Evolutionary conservation across 768 basidiomycete genomes (phyloP).

Genomic region (Asterophora lycoperdoides): DNA sequence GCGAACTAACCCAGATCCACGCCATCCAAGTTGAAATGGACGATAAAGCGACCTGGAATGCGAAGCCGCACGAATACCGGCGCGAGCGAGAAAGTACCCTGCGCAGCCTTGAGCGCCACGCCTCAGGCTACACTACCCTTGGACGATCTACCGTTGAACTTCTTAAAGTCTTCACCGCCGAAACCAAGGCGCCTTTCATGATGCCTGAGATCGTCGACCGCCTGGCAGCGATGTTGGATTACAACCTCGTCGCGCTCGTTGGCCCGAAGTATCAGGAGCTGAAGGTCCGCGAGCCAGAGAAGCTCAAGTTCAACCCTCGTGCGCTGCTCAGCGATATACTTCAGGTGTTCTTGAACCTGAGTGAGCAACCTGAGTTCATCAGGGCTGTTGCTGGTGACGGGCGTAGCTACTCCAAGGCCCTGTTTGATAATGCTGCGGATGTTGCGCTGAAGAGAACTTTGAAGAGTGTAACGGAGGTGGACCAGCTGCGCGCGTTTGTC

Average conservation of each 20-base stretch:
- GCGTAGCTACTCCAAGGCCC: constrained; percentile 78
- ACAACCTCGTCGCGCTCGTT: constrained; percentile 84
- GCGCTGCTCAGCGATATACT: constrained; percentile 80
- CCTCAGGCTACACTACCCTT: constrained; percentile 81
- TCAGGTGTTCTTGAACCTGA: constrained; percentile 87
- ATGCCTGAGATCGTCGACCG: constrained; percentile 94
- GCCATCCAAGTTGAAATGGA: constrained; percentile 84
- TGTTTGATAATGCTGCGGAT: constrained; percentile 76
- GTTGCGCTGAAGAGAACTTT: constrained; percentile 59
- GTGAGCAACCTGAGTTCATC: constrained; percentile 73
- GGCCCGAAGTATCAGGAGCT: constrained; percentile 88
- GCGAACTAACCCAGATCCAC: constrained; percentile 84
- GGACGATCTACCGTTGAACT: constrained; percentile 88
- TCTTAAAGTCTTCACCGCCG: constrained; percentile 87
- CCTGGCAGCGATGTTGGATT: constrained; percentile 94
- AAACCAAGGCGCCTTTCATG: constrained; percentile 91
- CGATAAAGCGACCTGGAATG: constrained; percentile 64
- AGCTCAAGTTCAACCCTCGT: constrained; percentile 85
- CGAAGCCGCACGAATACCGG: constrained; percentile 62
- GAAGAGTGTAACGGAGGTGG: constrained; percentile 77
- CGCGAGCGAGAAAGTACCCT: constrained; percentile 80
- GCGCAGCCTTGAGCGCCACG: constrained; percentile 77
- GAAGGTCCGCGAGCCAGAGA: constrained; percentile 79
- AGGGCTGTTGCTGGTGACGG: constrained; percentile 91
- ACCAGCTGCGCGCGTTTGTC: constrained; percentile 64